Evolutionary conservation across 2,329 filamentous ascomycete genomes (phyloP).

Genomic region (Aspergillus carbonarius): DNA sequence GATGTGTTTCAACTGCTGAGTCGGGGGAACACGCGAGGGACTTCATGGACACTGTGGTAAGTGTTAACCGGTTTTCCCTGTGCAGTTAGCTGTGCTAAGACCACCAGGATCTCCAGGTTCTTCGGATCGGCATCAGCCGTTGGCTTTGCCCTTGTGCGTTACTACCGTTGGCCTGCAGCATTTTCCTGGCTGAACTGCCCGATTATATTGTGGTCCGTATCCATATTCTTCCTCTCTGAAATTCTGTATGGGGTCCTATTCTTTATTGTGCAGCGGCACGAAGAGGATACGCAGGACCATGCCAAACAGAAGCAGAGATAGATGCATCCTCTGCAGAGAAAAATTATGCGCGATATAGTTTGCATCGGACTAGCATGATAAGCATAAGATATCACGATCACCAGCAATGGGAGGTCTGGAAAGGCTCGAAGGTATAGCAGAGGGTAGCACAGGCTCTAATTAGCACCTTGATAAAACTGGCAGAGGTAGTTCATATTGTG

Average conservation of each 20-base stretch:
- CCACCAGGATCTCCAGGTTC: slow-evolving; percentile 14
- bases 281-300: neutral
- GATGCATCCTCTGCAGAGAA: neutral
- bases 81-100: neutral
- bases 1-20: slow-evolving; percentile 16
- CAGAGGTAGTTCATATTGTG: neutral
- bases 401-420: neutral
- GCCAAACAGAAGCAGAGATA: slow-evolving; percentile 2
- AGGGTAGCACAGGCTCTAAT: neutral
- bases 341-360: neutral
- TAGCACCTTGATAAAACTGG: neutral
- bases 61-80: neutral
- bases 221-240: slow-evolving; percentile 11
- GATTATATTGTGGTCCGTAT: slow-evolving; percentile 11
- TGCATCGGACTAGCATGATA: neutral
- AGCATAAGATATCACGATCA: neutral
- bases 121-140: slow-evolving; percentile 11
- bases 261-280: slow-evolving; percentile 7
- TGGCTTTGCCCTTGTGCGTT: slow-evolving; percentile 11
- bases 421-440: neutral
- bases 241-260: slow-evolving; percentile 11
- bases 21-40: slow-evolving; percentile 16
- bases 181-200: slow-evolving; percentile 16
- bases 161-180: slow-evolving; percentile 12
- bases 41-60: slow-evolving; percentile 18